These are phyloP conservation scores for Piper longum DNA, from an alignment of 164 flowering plant species.

Conservation along the genomic window DNA sequence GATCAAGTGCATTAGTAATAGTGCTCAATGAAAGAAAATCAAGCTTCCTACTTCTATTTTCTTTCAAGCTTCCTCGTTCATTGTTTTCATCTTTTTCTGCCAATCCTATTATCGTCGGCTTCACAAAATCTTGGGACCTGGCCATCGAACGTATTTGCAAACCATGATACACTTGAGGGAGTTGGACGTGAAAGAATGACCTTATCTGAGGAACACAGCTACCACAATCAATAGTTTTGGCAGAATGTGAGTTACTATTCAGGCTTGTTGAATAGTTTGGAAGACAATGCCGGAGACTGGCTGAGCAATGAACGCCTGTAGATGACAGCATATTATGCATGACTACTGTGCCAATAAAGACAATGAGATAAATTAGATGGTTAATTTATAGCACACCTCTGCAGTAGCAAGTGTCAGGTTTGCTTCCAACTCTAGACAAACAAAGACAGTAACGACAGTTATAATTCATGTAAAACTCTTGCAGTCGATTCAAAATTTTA, in stretches of 20 bases:
- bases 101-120: conserved; percentile 5
- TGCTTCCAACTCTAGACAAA: background rate
- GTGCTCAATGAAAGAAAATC: conserved; percentile 19
- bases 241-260: conserved; percentile 22
- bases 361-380: too few species aligned
- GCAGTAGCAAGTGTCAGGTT: background rate
- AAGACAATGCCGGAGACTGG: conserved; percentile 47
- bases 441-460: background rate
- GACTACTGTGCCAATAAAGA: background rate
- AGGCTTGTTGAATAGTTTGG: conserved; percentile 11
- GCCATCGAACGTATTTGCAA: conserved; percentile 14
- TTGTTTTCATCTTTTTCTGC: conserved; percentile 13
- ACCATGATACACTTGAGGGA: conserved; percentile 16
- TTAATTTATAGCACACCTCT: background rate
- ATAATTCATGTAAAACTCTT: too few species aligned
- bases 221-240: conserved; percentile 18
- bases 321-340: background rate
- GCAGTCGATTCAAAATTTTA: too few species aligned
- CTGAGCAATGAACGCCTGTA: conserved; percentile 83
- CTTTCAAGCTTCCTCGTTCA: conserved; percentile 1
- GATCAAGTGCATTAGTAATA: conserved; percentile 26
- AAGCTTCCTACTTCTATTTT: conserved; percentile 46
- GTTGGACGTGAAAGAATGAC: conserved; percentile 15
- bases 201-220: conserved; percentile 20
- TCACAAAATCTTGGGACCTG: conserved; percentile 14